Base-by-base conservation (phyloP, 257 asterid genomes). In the Petrea volubilis region DNA sequence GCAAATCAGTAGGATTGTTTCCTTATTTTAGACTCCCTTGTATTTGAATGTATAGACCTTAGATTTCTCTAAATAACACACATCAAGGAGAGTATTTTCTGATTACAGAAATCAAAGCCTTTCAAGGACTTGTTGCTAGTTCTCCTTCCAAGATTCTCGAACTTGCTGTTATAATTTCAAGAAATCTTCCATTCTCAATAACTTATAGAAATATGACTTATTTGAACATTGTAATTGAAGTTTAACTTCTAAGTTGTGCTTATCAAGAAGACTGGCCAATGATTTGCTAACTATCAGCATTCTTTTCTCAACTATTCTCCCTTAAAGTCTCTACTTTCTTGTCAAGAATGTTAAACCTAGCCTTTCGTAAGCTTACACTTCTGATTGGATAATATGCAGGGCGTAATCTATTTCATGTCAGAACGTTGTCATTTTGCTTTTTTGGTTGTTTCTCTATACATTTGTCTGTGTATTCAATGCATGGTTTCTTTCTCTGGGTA, bases 61-160 rank as follows among this genome's bases (percentile, higher is more conserved):
- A n/a, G n/a, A n/a, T n/a, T n/a, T n/a, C n/a, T n/a, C n/a, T n/a
- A n/a, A n/a, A n/a, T n/a, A n/a, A n/a, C n/a, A n/a, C n/a, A n/a
- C n/a, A n/a, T n/a, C n/a, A n/a, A n/a, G n/a, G n/a, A n/a, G n/a
- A n/a, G n/a, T n/a, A n/a, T n/a, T n/a, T n/a, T n/a, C n/a, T n/a
- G n/a, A n/a, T n/a, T n/a, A n/a, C n/a, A 28, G 55, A 23, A 11
- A 41, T 50, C 47, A 44, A 18, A 28, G 38, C 17, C 33, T n/a
- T 8, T 46, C 20, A 27, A 27, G 34, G 60, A 1, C 11, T 56
- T 65, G 34, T 25, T 13, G 29, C 43, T 50, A 43, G n/a, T 25
- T 29, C 27, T 27, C 41, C 7, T 31, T 38, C 34, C 83, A 49
- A 51, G 29, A 49, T 34, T n/a, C n/a, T 73, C 31, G 27, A 31